phyloP scores from a whole-genome alignment of 1,284 basidiomycete genomes.

The Vanrija humicola region DNA sequence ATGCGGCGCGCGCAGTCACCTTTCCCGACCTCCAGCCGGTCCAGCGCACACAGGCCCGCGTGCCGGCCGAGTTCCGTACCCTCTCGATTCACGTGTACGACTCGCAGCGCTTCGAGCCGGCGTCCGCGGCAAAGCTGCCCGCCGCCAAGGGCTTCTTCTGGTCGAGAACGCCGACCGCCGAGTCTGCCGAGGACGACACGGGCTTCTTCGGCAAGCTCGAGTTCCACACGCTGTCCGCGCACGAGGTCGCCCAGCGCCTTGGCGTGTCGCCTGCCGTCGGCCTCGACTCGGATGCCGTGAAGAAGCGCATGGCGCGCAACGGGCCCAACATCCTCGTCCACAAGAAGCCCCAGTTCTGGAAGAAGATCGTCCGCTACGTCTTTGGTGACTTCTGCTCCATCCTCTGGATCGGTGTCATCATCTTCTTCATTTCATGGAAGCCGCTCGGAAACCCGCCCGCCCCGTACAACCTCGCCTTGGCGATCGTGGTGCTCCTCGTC shows the following conservation, averaged over 20 bases:
- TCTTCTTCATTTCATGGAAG: conserved; percentile 53
- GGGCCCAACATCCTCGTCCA: conserved; percentile 50
- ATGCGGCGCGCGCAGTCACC: neutral
- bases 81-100: conserved; percentile 43
- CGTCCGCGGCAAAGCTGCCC: neutral
- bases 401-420: conserved; percentile 54
- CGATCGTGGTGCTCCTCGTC: conserved; percentile 49
- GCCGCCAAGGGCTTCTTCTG: neutral
- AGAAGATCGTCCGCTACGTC: conserved; percentile 50
- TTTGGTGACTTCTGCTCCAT: conserved; percentile 58
- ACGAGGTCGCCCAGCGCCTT: conserved; percentile 55
- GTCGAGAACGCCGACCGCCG: neutral
- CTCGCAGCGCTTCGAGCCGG: conserved; percentile 22
- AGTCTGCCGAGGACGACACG: conserved; percentile 18
- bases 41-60: neutral
- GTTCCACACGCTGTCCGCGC: conserved; percentile 55
- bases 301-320: conserved; percentile 50
- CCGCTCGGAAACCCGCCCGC: conserved; percentile 51
- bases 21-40: too few species aligned
- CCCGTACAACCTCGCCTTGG: conserved; percentile 52
- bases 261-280: conserved; percentile 53
- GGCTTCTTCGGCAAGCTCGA: conserved; percentile 50
- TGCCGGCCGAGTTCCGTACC: conserved; percentile 21
- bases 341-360: conserved; percentile 41
- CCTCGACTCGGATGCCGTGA: conserved; percentile 54